Percentiles rank a stretch among this genome's conserved stretches.
Evolutionary conservation across 441 rosid species (phyloP).

Genomic region (Jatropha podagrica): DNA sequence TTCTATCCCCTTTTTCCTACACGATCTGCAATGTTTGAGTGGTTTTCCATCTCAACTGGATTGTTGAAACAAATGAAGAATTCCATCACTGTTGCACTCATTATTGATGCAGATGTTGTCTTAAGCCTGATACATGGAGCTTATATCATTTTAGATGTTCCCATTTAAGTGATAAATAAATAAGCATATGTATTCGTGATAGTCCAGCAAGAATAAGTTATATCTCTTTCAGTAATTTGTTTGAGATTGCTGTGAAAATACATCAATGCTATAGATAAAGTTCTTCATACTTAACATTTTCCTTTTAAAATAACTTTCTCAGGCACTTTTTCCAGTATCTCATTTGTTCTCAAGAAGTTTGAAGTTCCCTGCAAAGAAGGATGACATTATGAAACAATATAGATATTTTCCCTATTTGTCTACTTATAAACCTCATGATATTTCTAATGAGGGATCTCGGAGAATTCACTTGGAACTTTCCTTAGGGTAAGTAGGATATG

Average conservation of each 20-base stretch:
- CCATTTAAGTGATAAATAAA: neutral
- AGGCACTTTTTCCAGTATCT: constrained; percentile 81
- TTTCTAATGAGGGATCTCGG: constrained; percentile 48
- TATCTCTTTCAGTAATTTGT: neutral
- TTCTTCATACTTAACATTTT: neutral
- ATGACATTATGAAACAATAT: constrained; percentile 49
- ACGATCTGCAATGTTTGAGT: neutral
- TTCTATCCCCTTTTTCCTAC: no score
- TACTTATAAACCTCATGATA: constrained; percentile 42
- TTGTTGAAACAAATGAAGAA: constrained; percentile 1
- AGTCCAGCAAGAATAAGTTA: neutral
- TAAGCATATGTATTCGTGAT: neutral
- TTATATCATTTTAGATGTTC: neutral
- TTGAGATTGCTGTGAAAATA: neutral
- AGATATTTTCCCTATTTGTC: constrained; percentile 59
- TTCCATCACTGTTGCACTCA: neutral
- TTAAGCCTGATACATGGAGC: neutral
- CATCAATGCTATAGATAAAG: neutral
- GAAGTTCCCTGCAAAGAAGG: constrained; percentile 69
- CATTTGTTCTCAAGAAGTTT: constrained; percentile 64
- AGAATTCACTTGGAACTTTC: constrained; percentile 86
- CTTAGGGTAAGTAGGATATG: constrained; percentile 65
- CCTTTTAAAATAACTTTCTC: constrained; percentile 19
- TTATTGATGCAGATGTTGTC: neutral
- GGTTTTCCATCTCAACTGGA: neutral